Conservation (phyloP, 1,284 basidiomycete species). For the Ganoderma multipileum region DNA sequence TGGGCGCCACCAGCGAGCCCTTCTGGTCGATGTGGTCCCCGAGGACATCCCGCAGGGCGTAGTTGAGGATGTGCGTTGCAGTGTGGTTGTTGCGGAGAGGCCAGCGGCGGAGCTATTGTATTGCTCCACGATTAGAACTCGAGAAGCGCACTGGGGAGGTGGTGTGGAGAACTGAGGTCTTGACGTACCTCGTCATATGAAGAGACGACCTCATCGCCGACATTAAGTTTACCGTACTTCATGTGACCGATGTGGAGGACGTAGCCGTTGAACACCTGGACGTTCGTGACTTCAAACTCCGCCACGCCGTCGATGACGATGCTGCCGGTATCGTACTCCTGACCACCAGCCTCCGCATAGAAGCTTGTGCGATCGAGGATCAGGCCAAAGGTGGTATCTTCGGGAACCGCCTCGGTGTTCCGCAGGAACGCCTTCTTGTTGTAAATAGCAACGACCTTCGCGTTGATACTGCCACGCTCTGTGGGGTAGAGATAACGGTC, state of each 20-base stretch:
- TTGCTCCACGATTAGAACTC: slow-evolving; percentile 2
- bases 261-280: slow-evolving; percentile 88
- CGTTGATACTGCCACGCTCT: slow-evolving; percentile 81
- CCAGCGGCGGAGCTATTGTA: slow-evolving; percentile 85
- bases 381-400: slow-evolving; percentile 80
- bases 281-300: slow-evolving; percentile 94
- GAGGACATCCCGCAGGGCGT: slow-evolving; percentile 87
- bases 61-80: slow-evolving; percentile 98
- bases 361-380: slow-evolving; percentile 96
- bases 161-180: not conserved
- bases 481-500: not conserved
- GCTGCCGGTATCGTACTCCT: slow-evolving; percentile 96
- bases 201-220: slow-evolving; percentile 75
- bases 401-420: slow-evolving; percentile 72
- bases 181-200: slow-evolving; percentile 76
- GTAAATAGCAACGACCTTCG: slow-evolving; percentile 88
- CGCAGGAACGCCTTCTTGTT: slow-evolving; percentile 79
- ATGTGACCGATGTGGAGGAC: slow-evolving; percentile 90
- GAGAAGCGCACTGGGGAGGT: not conserved
- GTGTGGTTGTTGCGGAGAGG: slow-evolving; percentile 98
- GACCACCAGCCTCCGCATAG: slow-evolving; percentile 97
- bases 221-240: slow-evolving; percentile 75
- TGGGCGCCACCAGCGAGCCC: slow-evolving; percentile 95
- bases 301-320: slow-evolving; percentile 92
- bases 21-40: slow-evolving; percentile 99